Percentiles rank a stretch among this genome's conserved stretches.
Evolutionary conservation across 139 green algal genomes (phyloP).

Genomic region (Raphidocelis subcapitata): DNA sequence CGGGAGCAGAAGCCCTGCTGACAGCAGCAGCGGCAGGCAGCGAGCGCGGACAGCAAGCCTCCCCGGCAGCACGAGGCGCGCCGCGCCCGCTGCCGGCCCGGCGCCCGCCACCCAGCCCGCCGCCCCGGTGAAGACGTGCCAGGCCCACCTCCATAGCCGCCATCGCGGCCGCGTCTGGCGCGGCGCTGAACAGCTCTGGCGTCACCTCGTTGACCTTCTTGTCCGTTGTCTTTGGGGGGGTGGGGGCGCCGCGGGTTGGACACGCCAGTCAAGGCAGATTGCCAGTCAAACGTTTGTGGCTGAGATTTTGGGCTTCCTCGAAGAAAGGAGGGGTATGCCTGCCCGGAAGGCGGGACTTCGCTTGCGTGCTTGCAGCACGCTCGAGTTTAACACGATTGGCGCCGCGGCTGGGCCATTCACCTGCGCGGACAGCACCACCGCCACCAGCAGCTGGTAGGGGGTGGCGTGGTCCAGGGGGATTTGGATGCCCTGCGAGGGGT

Average conservation of each 20-base stretch:
- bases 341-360: no score
- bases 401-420: constrained; percentile 7
- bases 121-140: not conserved
- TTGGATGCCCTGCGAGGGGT: constrained; percentile 65
- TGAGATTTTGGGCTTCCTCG: not conserved
- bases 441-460: constrained; percentile 80
- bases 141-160: constrained; percentile 17
- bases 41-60: no score
- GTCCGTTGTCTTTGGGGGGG: constrained; percentile 61
- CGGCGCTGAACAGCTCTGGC: constrained; percentile 59
- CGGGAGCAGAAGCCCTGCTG: not conserved
- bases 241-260: not conserved
- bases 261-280: not conserved
- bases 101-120: not conserved
- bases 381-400: not conserved
- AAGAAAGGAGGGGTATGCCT: no score
- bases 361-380: not conserved
- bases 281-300: not conserved
- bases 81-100: no score
- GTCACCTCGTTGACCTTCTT: constrained; percentile 68
- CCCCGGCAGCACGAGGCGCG: no score
- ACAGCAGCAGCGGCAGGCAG: not conserved
- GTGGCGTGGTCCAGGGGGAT: constrained; percentile 66
- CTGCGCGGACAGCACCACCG: constrained; percentile 81
- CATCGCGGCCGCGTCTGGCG: constrained; percentile 58